Base-by-base conservation (phyloP, 495 filamentous ascomycete genomes). In the Penicillium goetzii region DNA sequence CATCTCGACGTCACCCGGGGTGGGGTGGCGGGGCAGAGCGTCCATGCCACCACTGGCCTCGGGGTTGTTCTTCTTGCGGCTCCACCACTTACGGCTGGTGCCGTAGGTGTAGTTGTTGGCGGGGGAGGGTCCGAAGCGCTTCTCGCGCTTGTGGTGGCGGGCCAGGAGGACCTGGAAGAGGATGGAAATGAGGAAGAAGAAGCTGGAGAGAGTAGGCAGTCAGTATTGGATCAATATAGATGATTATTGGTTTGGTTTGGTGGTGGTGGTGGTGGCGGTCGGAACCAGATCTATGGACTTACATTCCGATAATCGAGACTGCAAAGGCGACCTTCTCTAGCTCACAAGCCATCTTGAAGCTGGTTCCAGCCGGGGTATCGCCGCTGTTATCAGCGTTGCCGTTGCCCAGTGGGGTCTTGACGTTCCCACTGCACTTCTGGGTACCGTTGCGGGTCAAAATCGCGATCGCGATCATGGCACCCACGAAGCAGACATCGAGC, bases 401-500 rank as follows among this genome's bases (percentile, higher is more conserved):
- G 14, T 64, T 82, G 47, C 91, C 91, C 36, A 91, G 79, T 0
- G 87, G 83, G 0, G 91, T 94, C 40, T 86, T 71, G 21, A 93
- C 86, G 4, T 66, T 78, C 17, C 89, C 89, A 5, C 34, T 75
- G 78, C 91, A 95, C 40, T 71, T 80, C 61, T 80, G 71, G 7
- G 83, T 83, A 43, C 92, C 93, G 28, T 81, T 75, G 3, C 89
- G 81, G 33, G 88, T 91, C 47, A 93, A 65, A 63, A 94, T 81
- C 54, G 84, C 89, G 60, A 96, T 78, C 70, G 88, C 93, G 73
- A 97, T 88, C 77, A 96, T 87, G 41, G 85, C 87, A 50, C 89
- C 93, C 61, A 94, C 80, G 74, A 97, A 92, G 72, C 80, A 83
- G 26, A 96, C 80, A 73, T 97, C 92, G 72, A 96, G 75, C 50